Evolutionary conservation across 2,329 filamentous ascomycete genomes (phyloP), one percentile per base, ranked within the genome.

Genomic region (Colletotrichum sp.): DNA sequence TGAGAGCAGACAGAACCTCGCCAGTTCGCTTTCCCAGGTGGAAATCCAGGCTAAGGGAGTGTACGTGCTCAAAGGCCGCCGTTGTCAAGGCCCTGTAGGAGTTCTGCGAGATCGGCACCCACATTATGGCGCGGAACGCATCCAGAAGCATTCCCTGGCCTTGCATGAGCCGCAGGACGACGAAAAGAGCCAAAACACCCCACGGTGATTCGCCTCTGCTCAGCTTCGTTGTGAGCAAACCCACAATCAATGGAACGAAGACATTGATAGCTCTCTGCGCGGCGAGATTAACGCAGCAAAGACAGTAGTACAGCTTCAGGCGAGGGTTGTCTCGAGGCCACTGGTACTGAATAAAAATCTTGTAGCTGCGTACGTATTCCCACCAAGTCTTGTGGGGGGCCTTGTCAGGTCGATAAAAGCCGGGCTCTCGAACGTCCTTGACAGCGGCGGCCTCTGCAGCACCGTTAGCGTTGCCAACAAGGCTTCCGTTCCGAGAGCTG

Each of bases 21-120:
- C 97, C 97, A 0, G 97, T 99, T 82, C 96, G 95, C 86, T 99
- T 99, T 68, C 95, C 96, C 4, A 99, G 91, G 83, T 99, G 97
- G 82, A 99, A 99, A 83, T 99, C 97, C 78, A 99, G 90, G 84
- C 96, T 98, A 39, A 99, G 92, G 67, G 94, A 94, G 84, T 99
- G 97, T 26, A 99, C 97, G 83, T 99, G 97, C 86, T 99, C 96
- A 83, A 99, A 99, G 13, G 96, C 95, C 18, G 97, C 96, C 3
- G 97, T 97, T 7, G 96, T 98, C 74, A 99, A 90, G 78, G 97
- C 95, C 81, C 95, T 94, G 85, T 98, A 99, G 1, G 96, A 98
- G 84, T 99, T 98, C 84, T 99, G 97, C 43, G 96, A 95, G 73
- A 99, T 96, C 0, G 97, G 96, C 67, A 99, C 97, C 97, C 97